Evolutionary conservation across 2,329 filamentous ascomycete genomes (phyloP).

Genomic region (Fusarium newnesense): DNA sequence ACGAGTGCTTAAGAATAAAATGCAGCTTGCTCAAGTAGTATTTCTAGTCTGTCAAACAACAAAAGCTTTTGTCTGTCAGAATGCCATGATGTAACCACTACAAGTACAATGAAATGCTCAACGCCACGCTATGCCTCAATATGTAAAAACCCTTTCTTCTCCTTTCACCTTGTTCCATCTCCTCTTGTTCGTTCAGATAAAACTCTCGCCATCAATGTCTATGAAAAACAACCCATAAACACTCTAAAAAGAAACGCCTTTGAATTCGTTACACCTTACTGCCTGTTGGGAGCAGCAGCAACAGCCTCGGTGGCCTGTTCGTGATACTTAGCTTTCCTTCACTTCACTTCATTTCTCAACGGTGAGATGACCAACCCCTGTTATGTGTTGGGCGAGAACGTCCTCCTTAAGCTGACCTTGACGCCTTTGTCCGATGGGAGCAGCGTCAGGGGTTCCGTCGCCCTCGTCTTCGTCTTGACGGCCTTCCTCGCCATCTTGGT

Average conservation of each 20-base stretch:
- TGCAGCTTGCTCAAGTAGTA: slow-evolving; percentile 20
- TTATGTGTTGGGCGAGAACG: slow-evolving; percentile 66
- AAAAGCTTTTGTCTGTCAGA: slow-evolving; percentile 36
- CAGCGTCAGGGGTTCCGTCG: slow-evolving; percentile 16
- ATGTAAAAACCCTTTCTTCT: slow-evolving; percentile 15
- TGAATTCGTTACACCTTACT: slow-evolving; percentile 32
- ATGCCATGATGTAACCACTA: slow-evolving; percentile 31
- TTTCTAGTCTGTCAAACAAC: slow-evolving; percentile 29
- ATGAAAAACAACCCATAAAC: background rate
- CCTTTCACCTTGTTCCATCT: background rate
- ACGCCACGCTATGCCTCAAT: slow-evolving; percentile 50
- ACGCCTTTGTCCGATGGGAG: slow-evolving; percentile 10
- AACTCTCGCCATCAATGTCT: slow-evolving; percentile 4
- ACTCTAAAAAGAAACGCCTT: slow-evolving; percentile 2
- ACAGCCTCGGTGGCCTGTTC: slow-evolving; percentile 33
- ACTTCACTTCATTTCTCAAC: slow-evolving; percentile 54
- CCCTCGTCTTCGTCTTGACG: slow-evolving; percentile 37
- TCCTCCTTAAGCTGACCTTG: slow-evolving; percentile 54
- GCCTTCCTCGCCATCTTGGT: slow-evolving; percentile 35
- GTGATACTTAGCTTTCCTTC: slow-evolving; percentile 46
- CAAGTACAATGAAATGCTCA: slow-evolving; percentile 38
- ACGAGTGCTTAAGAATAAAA: background rate
- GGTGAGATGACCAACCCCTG: slow-evolving; percentile 65
- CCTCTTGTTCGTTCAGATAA: background rate
- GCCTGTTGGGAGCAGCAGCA: slow-evolving; percentile 17